Conservation (phyloP, 2,329 filamentous ascomycete genomes). For the Aspergillus calidoustus region DNA sequence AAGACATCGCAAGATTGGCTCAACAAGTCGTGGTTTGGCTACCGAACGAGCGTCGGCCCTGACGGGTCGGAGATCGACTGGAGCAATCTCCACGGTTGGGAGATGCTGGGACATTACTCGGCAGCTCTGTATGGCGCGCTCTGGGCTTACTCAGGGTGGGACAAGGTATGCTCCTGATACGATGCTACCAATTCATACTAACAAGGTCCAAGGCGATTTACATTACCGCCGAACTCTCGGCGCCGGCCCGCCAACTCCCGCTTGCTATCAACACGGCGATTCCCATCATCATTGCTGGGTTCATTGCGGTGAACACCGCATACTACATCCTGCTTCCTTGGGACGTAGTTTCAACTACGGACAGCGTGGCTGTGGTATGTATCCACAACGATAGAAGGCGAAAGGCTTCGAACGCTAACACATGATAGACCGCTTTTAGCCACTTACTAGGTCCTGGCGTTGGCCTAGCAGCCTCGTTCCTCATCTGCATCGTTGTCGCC, state of each 20-base stretch:
- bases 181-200: background rate
- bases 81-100: conserved; percentile 19
- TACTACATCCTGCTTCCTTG: conserved; percentile 26
- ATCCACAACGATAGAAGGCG: no score
- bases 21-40: conserved; percentile 21
- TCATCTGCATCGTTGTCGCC: conserved; percentile 23
- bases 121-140: conserved; percentile 24
- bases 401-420: background rate
- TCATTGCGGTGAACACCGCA: conserved; percentile 22
- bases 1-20: conserved; percentile 20
- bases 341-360: conserved; percentile 22
- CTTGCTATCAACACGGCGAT: conserved; percentile 25
- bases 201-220: conserved; percentile 19
- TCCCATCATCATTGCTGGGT: conserved; percentile 22
- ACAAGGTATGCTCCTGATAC: conserved; percentile 16
- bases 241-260: conserved; percentile 23
- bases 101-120: conserved; percentile 24
- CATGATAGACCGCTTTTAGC: conserved; percentile 17
- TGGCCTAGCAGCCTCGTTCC: conserved; percentile 16
- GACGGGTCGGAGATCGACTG: conserved; percentile 24
- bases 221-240: conserved; percentile 22
- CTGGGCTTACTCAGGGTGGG: conserved; percentile 27
- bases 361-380: conserved; percentile 25
- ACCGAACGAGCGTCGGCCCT: conserved; percentile 18
- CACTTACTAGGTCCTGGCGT: conserved; percentile 20